Evolutionary conservation across 306 rosid genomes (phyloP).

Genomic region (Vachellia collinsii): DNA sequence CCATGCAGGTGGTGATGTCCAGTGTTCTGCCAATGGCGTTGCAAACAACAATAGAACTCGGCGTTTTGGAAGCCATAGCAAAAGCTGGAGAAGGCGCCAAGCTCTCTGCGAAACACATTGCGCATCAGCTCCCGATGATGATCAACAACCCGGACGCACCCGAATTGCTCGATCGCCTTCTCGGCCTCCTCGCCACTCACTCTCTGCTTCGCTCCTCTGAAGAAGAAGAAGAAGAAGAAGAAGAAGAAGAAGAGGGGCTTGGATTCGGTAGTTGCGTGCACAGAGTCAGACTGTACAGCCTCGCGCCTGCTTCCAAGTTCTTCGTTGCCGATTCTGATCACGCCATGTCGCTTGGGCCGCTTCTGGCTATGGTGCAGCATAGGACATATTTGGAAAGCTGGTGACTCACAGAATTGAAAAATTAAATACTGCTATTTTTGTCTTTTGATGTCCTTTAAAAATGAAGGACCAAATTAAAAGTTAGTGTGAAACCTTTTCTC

Average conservation of each 20-base stretch:
- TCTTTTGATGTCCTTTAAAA: not conserved
- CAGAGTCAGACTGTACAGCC: not conserved
- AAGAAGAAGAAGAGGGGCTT: not conserved
- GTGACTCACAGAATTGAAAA: not conserved
- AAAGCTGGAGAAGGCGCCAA: constrained; percentile 35
- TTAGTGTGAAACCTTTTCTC: not conserved
- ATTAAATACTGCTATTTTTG: no score
- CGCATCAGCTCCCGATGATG: constrained; percentile 31
- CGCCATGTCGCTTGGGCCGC: not conserved
- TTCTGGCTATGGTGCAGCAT: constrained; percentile 5
- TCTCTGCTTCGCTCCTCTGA: constrained; percentile 41
- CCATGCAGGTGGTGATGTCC: not conserved
- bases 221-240: no score
- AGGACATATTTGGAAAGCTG: not conserved
- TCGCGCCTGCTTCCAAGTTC: not conserved
- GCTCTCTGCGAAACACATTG: constrained; percentile 44
- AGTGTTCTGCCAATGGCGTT: not conserved
- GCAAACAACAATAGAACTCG: constrained; percentile 29
- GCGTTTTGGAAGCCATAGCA: constrained; percentile 50
- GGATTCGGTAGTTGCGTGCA: not conserved
- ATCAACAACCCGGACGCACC: constrained; percentile 35
- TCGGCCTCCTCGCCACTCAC: constrained; percentile 44
- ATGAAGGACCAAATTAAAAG: not conserved
- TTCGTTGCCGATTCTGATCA: not conserved
- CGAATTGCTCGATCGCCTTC: constrained; percentile 50